These are phyloP conservation scores for Didymella pomorum DNA, from an alignment of 2,329 filamentous ascomycete genomes.

Conservation along the genomic window DNA sequence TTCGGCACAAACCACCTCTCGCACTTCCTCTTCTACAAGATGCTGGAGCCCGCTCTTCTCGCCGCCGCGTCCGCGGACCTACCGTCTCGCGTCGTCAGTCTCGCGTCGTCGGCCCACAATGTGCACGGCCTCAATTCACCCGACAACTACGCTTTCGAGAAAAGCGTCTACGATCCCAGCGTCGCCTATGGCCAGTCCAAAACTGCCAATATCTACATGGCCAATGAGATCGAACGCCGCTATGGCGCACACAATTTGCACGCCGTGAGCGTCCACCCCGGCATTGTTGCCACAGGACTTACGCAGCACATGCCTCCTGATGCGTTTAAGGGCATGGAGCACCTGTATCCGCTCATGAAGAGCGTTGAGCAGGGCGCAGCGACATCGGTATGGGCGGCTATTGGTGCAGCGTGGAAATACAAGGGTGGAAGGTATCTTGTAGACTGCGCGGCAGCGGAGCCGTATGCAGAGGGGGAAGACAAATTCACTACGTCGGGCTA, in stretches of 20 bases:
- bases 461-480: not conserved
- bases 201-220: not conserved
- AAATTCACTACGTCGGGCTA: not conserved
- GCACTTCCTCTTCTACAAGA: not conserved
- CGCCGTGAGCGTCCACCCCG: not conserved
- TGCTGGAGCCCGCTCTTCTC: not conserved
- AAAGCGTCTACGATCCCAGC: not conserved
- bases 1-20: not conserved
- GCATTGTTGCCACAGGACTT: not conserved
- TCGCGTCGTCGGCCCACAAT: not conserved
- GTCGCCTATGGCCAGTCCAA: not conserved
- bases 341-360: not conserved
- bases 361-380: not conserved
- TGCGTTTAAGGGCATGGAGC: not conserved
- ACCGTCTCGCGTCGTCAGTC: not conserved
- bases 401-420: not conserved
- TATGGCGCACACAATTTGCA: not conserved
- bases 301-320: not conserved
- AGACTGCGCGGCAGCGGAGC: not conserved
- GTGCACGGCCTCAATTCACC: not conserved
- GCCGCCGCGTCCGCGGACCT: not conserved
- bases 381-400: not conserved
- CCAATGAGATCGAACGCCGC: not conserved
- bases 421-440: not conserved
- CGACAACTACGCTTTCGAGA: not conserved